Evolutionary conservation across 2,329 filamentous ascomycete species (phyloP).

Genomic region (Curvularia sp.): DNA sequence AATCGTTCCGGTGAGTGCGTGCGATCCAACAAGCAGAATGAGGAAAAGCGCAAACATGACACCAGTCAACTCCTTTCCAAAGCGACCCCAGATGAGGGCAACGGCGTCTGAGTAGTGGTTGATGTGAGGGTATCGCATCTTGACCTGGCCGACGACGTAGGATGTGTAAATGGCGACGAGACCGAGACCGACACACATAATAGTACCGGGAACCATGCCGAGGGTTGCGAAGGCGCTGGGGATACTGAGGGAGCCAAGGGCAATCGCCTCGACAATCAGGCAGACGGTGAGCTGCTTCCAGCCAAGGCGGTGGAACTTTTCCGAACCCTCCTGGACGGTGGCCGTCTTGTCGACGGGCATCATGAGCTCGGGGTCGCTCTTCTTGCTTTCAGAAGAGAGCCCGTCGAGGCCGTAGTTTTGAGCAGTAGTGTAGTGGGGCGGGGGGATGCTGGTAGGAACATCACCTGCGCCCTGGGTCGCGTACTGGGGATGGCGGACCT

Average conservation of each 20-base stretch:
- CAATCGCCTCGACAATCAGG: slow-evolving; percentile 60
- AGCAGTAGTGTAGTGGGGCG: slow-evolving; percentile 21
- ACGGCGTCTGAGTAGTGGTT: slow-evolving; percentile 74
- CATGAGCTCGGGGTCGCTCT: slow-evolving; percentile 45
- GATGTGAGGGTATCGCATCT: slow-evolving; percentile 65
- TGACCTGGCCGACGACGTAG: slow-evolving; percentile 68
- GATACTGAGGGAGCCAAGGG: slow-evolving; percentile 57
- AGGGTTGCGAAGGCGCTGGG: slow-evolving; percentile 56
- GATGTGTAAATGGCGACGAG: slow-evolving; percentile 68
- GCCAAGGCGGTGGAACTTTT: slow-evolving; percentile 54
- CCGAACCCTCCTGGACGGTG: slow-evolving; percentile 47
- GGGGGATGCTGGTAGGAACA: slow-evolving; percentile 5
- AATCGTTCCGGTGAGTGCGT: slow-evolving; percentile 74
- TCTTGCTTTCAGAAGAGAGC: slow-evolving; percentile 39
- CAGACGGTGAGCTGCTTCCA: slow-evolving; percentile 61
- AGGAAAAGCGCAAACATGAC: slow-evolving; percentile 59
- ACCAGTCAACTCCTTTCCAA: slow-evolving; percentile 60
- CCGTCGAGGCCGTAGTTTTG: slow-evolving; percentile 36
- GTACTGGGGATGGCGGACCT: slow-evolving; percentile 8
- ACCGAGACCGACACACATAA: slow-evolving; percentile 59
- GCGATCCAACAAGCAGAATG: slow-evolving; percentile 71
- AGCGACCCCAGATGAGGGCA: slow-evolving; percentile 66
- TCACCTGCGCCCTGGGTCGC: slow-evolving; percentile 3
- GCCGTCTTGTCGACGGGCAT: slow-evolving; percentile 40
- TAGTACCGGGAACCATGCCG: slow-evolving; percentile 57